A percentile compares a stretch with the other conserved stretches of the same genome.
phyloP scores from a whole-genome alignment of 495 filamentous ascomycete genomes.

The Cercophora newfieldiana region DNA sequence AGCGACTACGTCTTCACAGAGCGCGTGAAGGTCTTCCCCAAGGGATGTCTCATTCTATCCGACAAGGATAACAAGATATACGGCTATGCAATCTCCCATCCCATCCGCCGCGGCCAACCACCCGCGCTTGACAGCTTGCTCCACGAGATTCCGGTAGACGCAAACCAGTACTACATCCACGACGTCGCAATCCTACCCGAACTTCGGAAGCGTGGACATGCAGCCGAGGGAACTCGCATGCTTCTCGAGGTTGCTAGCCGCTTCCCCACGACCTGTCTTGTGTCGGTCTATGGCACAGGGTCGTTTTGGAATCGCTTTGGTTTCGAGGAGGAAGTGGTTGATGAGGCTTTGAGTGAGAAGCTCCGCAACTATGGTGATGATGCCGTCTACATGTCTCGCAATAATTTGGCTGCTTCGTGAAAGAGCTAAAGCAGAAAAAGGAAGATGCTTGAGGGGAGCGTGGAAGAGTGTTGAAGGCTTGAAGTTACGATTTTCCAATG shows the following conservation, averaged over 20 bases:
- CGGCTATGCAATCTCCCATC: slow-evolving; percentile 15
- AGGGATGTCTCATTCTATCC: background rate
- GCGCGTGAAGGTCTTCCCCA: too few relatives aligned
- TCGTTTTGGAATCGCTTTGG: slow-evolving; percentile 13
- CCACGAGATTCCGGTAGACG: slow-evolving; percentile 1
- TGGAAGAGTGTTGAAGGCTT: background rate
- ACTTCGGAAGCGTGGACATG: background rate
- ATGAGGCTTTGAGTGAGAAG: slow-evolving; percentile 7
- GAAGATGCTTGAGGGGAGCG: background rate
- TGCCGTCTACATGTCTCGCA: slow-evolving; percentile 3
- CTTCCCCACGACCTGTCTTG: slow-evolving; percentile 9
- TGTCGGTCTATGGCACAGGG: slow-evolving; percentile 15
- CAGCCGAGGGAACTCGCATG: background rate
- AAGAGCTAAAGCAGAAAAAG: too few relatives aligned
- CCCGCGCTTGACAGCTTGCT: slow-evolving; percentile 7
- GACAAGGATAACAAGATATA: background rate
- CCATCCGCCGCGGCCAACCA: slow-evolving; percentile 4
- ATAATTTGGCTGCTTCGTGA: background rate
- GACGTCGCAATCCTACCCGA: slow-evolving; percentile 10
- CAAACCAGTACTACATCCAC: slow-evolving; percentile 15
- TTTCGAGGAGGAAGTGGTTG: background rate
- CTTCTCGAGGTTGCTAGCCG: slow-evolving; percentile 7
- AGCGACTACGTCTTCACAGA: slow-evolving; percentile 26
- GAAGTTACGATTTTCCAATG: too few relatives aligned
- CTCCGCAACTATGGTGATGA: slow-evolving; percentile 12